Conservation (phyloP, 257 asterid genomes). For the Leonotis leonurus region DNA sequence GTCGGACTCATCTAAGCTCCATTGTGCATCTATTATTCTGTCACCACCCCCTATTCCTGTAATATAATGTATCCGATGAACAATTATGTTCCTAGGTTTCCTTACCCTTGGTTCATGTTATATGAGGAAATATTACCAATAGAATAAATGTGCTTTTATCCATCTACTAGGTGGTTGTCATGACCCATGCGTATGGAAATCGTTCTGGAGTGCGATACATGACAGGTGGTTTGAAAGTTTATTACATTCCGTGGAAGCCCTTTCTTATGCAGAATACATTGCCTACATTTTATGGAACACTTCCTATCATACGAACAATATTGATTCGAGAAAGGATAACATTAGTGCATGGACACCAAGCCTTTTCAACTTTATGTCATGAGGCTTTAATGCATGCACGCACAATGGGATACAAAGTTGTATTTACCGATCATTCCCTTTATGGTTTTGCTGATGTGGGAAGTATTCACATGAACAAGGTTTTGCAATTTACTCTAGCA, state of each 20-base stretch:
- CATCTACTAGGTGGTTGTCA: slow-evolving; percentile 63
- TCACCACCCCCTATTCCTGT: background rate
- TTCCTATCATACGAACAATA: slow-evolving; percentile 77
- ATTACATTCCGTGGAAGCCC: slow-evolving; percentile 90
- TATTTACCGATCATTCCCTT: slow-evolving; percentile 95
- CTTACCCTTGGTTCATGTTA: background rate
- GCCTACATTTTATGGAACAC: slow-evolving; percentile 86
- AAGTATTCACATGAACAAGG: slow-evolving; percentile 98
- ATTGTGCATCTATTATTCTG: background rate
- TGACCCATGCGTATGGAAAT: slow-evolving; percentile 89
- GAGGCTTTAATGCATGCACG: slow-evolving; percentile 97
- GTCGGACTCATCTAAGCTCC: background rate
- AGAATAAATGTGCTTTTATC: background rate
- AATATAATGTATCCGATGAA: background rate
- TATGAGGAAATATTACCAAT: background rate
- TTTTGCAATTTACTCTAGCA: slow-evolving; percentile 84
- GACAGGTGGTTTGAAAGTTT: slow-evolving; percentile 88
- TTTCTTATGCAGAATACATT: slow-evolving; percentile 86
- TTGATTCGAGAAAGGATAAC: slow-evolving; percentile 79
- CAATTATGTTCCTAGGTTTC: background rate
- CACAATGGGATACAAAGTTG: slow-evolving; percentile 94
- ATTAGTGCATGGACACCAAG: slow-evolving; percentile 90
- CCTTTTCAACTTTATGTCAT: slow-evolving; percentile 92
- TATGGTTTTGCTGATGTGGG: slow-evolving; percentile 96
- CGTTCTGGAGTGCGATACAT: slow-evolving; percentile 94